Evolutionary conservation across 2,329 filamentous ascomycete species (phyloP), one percentile per base, ranked within the genome.

Genomic region (Nothomitra cinnamomea): DNA sequence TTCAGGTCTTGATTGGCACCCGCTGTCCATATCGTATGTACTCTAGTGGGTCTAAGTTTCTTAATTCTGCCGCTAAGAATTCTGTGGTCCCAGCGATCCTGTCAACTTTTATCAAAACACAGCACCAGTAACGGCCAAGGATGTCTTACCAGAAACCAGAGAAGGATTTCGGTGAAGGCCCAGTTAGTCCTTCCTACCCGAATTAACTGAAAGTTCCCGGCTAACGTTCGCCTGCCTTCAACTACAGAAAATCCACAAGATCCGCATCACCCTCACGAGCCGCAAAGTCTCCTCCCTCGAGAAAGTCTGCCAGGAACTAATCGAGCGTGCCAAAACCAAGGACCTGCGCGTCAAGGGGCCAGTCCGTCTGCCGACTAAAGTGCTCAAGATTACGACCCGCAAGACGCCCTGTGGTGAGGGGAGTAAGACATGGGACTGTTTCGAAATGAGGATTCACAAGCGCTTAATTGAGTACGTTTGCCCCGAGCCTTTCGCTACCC

Each of bases 391-490:
- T 79, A 87, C 86, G 71, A 95, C 92, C 79, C 85, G 92, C 69
- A 98, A 98, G 85, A 96, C 92, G 61, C 92, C 92, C 72, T 92
- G 86, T 76, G 92, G 92, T 85, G 92, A 98, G 82, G 92, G 92
- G 77, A 94, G 85, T 74, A 98, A 98, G 87, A 98, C 92, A 69
- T 98, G 92, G 92, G 92, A 96, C 72, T 83, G 79, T 73, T 98
- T 79, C 74, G 90, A 98, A 84, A 94, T 98, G 88, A 85, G 90
- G 77, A 94, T 95, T 72, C 88, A 95, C 82, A 95, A 95, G 85
- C 85, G 89, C 65, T 79, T 95, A 69, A 95, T 95, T 69, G 89
- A 95, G 81, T 86, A 70, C 66, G 81, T 78, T 53, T 47, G 2
- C 51, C 28, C 15, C 36, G 13, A 21, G 41, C 38, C 42, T 8